A percentile compares a stretch with the other conserved stretches of the same genome.
These are phyloP conservation scores for Moniliophthora roreri DNA, from an alignment of 1,284 basidiomycete species.

Conservation along the genomic window DNA sequence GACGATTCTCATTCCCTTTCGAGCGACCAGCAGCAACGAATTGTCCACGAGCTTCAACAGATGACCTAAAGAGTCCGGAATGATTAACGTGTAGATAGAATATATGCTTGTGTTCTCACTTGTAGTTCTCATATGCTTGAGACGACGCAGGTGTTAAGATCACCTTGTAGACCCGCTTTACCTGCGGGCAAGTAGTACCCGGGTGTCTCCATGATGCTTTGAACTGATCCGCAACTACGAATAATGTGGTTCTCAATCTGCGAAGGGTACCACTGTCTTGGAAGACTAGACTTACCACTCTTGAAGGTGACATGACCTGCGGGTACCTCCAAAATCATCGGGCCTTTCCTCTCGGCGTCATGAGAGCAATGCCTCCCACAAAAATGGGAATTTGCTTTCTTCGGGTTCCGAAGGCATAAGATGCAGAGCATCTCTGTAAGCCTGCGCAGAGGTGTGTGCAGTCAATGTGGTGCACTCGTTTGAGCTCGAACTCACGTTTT, in stretches of 20 bases:
- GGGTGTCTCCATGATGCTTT: conserved; percentile 63
- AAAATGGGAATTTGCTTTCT: conserved; percentile 54
- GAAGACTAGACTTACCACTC: conserved; percentile 58
- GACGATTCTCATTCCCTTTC: conserved; percentile 60
- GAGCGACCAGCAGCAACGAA: conserved; percentile 50
- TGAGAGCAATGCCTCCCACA: conserved; percentile 53
- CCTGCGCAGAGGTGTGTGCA: conserved; percentile 22
- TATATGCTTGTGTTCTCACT: conserved; percentile 32
- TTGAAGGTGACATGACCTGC: conserved; percentile 57
- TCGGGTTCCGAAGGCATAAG: conserved; percentile 53
- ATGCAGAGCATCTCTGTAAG: conserved; percentile 52
- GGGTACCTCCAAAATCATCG: conserved; percentile 59
- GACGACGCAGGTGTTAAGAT: conserved; percentile 43
- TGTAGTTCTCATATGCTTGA: conserved; percentile 56
- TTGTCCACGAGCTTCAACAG: conserved; percentile 56
- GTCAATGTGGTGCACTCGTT: not conserved
- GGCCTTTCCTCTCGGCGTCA: conserved; percentile 50
- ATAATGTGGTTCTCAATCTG: conserved; percentile 4
- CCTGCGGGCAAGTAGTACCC: conserved; percentile 48
- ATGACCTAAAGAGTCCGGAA: conserved; percentile 30
- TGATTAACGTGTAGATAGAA: conserved; percentile 4
- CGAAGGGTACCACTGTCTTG: not conserved
- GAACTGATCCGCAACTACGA: conserved; percentile 60
- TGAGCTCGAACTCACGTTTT: conserved; percentile 37
- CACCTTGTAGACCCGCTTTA: conserved; percentile 62